Evolutionary conservation across 78 protist species (phyloP).

Genomic region (Acrasis kona): DNA sequence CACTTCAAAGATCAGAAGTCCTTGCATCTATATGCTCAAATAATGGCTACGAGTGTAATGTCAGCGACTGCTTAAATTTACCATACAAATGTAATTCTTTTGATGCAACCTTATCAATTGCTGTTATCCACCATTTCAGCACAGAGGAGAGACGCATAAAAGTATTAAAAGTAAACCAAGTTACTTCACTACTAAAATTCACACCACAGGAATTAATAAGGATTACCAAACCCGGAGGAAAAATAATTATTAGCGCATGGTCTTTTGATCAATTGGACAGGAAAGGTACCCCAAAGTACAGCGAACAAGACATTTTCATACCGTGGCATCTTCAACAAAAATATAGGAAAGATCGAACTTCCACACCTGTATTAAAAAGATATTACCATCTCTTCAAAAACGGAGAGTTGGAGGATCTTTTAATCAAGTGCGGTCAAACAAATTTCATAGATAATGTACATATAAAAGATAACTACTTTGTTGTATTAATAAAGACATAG

Average conservation of each 20-base stretch:
- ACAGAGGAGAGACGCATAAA: constrained; percentile 24
- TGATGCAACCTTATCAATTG: constrained; percentile 42
- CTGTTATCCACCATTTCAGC: constrained; percentile 51
- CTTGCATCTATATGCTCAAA: background rate
- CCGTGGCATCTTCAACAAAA: background rate
- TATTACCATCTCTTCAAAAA: constrained; percentile 43
- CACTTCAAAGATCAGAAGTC: background rate
- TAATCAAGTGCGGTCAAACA: no score
- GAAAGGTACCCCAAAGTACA: background rate
- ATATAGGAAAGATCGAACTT: background rate
- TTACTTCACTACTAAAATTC: no score
- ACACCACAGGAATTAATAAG: no score
- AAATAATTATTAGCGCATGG: no score
- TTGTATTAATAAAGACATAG: no score
- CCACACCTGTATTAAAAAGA: background rate
- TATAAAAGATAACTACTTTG: no score
- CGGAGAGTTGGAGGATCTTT: constrained; percentile 39
- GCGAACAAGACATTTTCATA: background rate
- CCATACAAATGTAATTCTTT: background rate
- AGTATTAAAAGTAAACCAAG: no score
- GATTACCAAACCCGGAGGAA: constrained; percentile 8
- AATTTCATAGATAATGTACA: no score
- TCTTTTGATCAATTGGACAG: background rate
- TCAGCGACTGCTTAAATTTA: background rate
- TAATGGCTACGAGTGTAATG: background rate